Evolutionary conservation across 441 rosid genomes (phyloP).

Genomic region (Iberis amara): DNA sequence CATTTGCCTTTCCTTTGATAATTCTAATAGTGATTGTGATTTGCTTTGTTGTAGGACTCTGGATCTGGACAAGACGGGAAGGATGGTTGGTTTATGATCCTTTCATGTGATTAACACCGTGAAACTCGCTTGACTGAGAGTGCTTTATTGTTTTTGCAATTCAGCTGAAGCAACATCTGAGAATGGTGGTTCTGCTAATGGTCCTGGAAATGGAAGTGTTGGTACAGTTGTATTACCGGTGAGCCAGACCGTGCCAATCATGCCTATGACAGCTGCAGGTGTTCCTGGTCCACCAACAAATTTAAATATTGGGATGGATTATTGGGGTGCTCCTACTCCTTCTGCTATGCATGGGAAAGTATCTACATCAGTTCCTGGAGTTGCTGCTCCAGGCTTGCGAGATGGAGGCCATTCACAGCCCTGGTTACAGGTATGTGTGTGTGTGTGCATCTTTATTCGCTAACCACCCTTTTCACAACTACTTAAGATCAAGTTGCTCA

Average conservation of each 20-base stretch:
- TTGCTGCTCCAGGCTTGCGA: conserved; percentile 55
- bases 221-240: conserved; percentile 40
- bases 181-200: conserved; percentile 59
- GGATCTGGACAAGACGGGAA: conserved; percentile 63
- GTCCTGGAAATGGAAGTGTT: conserved; percentile 56
- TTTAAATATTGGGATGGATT: conserved; percentile 92
- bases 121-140: conserved; percentile 17
- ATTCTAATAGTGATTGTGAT: conserved; percentile 6
- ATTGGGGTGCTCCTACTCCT: conserved; percentile 75
- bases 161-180: conserved; percentile 48
- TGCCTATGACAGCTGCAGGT: conserved; percentile 50
- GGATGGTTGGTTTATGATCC: conserved; percentile 45
- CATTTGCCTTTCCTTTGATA: conserved; percentile 2
- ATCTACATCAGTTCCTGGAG: conserved; percentile 61
- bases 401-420: conserved; percentile 62
- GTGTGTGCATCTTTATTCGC: not conserved
- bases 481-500: not conserved
- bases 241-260: conserved; percentile 46
- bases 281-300: conserved; percentile 78
- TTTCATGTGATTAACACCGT: conserved; percentile 10
- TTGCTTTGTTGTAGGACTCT: conserved; percentile 51
- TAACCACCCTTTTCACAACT: conserved; percentile 1
- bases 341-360: conserved; percentile 57
- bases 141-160: conserved; percentile 20
- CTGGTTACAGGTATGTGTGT: conserved; percentile 67